Base-by-base conservation (phyloP, 83 land plant species). In the Diphasiastrum complanatum region DNA sequence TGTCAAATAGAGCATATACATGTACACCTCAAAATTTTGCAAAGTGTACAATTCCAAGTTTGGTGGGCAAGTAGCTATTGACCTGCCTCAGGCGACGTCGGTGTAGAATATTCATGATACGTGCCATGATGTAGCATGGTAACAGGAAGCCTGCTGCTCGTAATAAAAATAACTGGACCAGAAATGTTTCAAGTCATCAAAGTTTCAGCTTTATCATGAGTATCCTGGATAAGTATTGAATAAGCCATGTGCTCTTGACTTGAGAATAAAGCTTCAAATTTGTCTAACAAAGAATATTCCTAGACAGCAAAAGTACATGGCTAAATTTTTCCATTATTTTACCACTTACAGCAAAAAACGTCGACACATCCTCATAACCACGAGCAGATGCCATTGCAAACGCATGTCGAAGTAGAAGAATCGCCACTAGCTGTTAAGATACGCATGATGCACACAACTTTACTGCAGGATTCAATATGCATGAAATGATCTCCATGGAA, bases 61-160 rank as follows among this genome's bases (percentile, higher is more conserved):
- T n/a, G n/a, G n/a, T n/a, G n/a, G n/a, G n/a, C n/a, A n/a, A n/a
- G n/a, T n/a, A n/a, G n/a, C n/a, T 40, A 40, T 10, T 40, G 12
- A 49, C 51, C 51, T 49, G 51, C 18, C 19, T 18, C 18, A 5
- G 51, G 16, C 19, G 6, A 5, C 51, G n/a, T 6, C 8, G n/a
- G n/a, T 49, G 51, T 24, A 49, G 51, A 49, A 24, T 5, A 49
- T 18, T 49, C 51, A 49, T 49, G 8, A 18, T 24, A 49, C 51
- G 51, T 8, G 51, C 51, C 51, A 49, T 49, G 5, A 49, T 49
- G 19, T 49, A 49, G 51, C 51, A 49, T 18, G 51, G 51, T 8
- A 49, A 18, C 51, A 49, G 19, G 23, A 49, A 49, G n/a, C 51
- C 51, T 8, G 19, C 19, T 18, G 51, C 51, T 18, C 51, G n/a